Evolutionary conservation across 306 rosid species (phyloP), one percentile per base, ranked within the genome.

Genomic region (Casuarina glauca): DNA sequence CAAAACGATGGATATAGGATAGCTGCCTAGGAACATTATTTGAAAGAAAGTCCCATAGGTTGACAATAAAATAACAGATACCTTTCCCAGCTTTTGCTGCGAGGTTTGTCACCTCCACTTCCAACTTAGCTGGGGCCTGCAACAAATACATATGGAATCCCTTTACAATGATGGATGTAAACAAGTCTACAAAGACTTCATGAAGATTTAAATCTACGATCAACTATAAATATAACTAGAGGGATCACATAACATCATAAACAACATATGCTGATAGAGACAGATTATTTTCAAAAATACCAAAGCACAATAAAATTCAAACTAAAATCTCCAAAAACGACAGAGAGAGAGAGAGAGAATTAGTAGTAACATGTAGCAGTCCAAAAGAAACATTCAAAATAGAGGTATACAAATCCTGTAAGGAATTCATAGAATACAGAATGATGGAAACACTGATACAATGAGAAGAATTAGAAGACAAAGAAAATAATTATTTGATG

Each of bases 61-160:
- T 70, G 72, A 58, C 17, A 60, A 43, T 67, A 7, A 55, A 2
- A 50, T 55, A 63, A 74, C 39, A 82, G 75, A 51, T 81, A 91
- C 99, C 99, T 88, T 95, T 95, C 68, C 99, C 99, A 63, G 99
- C 97, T 86, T 91, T 95, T 39, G 99, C 99, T 6, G 93, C 90
- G 48, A 95, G 97, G 84, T 95, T 95, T 75, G 99, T 93, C 78
- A 95, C 91, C 86, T 95, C 99, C 75, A 95, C 89, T 85, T 95
- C 99, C 90, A 95, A 78, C 84, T 89, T 93, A 46, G 99, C 97
- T 39, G 90, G 88, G 58, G 84, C 97, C 99, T 95, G 88, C 82
- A 83, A 76, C 74, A 76, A 73, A 68, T 49, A 76, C 60, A 78
- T 48, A 17, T 57, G 69, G 19, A 38, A 36, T 80, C 76, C 26